A percentile compares a stretch with the other conserved stretches of the same genome.
Evolutionary conservation across 306 rosid species (phyloP).

Genomic region (Gleditsia sinensis): DNA sequence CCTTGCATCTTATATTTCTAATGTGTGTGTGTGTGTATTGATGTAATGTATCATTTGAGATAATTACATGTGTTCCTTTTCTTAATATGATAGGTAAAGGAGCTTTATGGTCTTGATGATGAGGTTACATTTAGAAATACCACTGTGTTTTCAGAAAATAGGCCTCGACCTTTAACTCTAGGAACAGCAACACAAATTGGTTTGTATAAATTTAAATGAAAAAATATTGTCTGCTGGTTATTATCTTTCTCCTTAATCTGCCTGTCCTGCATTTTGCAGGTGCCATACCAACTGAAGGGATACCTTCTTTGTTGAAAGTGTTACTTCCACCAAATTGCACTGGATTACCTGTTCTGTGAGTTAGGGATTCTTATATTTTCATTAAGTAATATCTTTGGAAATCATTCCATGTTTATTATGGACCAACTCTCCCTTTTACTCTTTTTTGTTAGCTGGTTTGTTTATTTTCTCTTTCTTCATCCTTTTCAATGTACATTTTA

Average conservation of each 20-base stretch:
- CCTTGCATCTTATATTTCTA: conserved; percentile 19
- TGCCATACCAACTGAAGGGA: conserved; percentile 91
- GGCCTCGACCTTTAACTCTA: conserved; percentile 71
- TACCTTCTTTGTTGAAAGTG: conserved; percentile 92
- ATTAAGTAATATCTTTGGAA: not conserved
- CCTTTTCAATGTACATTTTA: not conserved
- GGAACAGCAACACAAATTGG: conserved; percentile 98
- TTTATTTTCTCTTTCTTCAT: not conserved
- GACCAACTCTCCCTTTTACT: not conserved
- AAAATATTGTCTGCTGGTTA: not conserved
- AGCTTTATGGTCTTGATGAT: conserved; percentile 80
- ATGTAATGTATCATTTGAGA: conserved; percentile 16
- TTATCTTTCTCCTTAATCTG: not conserved
- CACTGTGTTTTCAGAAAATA: conserved; percentile 68
- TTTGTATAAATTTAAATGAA: conserved; percentile 46
- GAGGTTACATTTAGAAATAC: conserved; percentile 77
- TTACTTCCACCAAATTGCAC: conserved; percentile 79
- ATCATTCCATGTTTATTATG: conserved; percentile 17
- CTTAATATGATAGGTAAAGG: conserved; percentile 66
- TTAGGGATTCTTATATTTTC: conserved; percentile 17
- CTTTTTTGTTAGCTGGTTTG: not conserved
- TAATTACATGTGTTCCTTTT: conserved; percentile 7
- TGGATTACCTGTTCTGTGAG: conserved; percentile 84
- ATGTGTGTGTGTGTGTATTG: not conserved
- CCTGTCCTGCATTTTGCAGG: conserved; percentile 50